Base-by-base conservation (phyloP, 306 rosid species). In the Hippophae gyantsensis region DNA sequence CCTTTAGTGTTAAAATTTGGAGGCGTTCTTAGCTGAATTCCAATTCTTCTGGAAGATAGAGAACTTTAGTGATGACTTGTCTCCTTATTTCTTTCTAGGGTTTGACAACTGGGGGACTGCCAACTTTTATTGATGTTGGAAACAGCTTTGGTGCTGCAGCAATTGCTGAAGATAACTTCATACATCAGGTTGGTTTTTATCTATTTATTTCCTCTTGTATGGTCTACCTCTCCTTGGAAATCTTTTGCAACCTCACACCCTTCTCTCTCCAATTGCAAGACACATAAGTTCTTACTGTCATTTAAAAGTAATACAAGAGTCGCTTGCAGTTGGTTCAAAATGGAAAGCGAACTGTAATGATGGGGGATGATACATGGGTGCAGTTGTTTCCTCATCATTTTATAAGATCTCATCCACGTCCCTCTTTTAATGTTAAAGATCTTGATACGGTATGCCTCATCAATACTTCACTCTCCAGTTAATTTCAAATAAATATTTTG, bases 321-420 rank as follows among this genome's bases (percentile, higher is more conserved):
- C 62, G 12, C 55, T 63, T 69, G 64, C 89, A 92, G 98, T 75
- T 92, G 70, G 89, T 80, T 76, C 84, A 83, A 69, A 92, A 78
- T 60, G 96, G 96, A 76, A 92, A 88, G 76, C 85, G 83, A 67
- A 89, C 85, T 62, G 89, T 85, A 59, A 87, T 92, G 98, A 85
- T 92, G 98, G 98, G 98, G 62, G 96, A 92, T 66, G 98, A 92
- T 72, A 92, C 98, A n/a, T 92, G 98, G 98, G 78, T 78, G 7
- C 98, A 92, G 50, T 69, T 92, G 84, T 87, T 87, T 82, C 98
- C 98, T 54, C 68, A 65, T 68, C 98, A 87, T 85, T 92, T 92
- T 66, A 72, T 60, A 65, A 82, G 76, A 74, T 77, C 96, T 0
- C 83, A 76, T 73, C 93, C 98, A 8, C 87, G 78, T 70, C 96